A percentile compares a stretch with the other conserved stretches of the same genome.
phyloP scores from a whole-genome alignment of 768 basidiomycete genomes.

The Boletus rubropictus region DNA sequence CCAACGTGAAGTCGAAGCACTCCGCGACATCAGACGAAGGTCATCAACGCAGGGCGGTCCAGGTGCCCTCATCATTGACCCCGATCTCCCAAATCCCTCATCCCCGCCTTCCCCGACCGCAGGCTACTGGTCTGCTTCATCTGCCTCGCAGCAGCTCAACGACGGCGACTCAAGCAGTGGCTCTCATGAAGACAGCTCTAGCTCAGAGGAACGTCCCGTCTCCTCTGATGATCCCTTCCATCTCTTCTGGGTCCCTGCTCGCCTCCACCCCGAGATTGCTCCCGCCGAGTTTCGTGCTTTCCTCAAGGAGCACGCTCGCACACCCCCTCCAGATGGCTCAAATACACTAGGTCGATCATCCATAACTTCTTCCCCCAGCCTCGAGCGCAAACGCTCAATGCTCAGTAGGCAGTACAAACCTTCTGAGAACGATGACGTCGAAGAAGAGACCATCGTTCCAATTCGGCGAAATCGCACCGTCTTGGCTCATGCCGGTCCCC shows the following conservation, averaged over 20 bases:
- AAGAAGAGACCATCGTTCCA: constrained; percentile 65
- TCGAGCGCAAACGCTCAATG: constrained; percentile 90
- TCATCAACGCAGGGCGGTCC: constrained; percentile 71
- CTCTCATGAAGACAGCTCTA: constrained; percentile 37
- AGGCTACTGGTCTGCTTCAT: constrained; percentile 43
- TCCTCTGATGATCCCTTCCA: constrained; percentile 75
- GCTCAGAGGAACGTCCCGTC: constrained; percentile 29
- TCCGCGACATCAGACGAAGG: constrained; percentile 77
- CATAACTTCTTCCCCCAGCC: constrained; percentile 39
- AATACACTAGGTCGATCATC: constrained; percentile 37
- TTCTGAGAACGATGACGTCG: constrained; percentile 65
- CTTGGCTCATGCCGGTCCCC: constrained; percentile 64
- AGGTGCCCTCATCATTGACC: constrained; percentile 80
- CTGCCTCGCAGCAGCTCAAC: constrained; percentile 31
- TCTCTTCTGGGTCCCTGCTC: constrained; percentile 98
- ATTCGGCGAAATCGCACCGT: constrained; percentile 64
- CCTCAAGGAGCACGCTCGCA: constrained; percentile 84
- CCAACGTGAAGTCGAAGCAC: constrained; percentile 78
- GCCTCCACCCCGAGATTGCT: constrained; percentile 94
- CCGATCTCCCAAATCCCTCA: constrained; percentile 79
- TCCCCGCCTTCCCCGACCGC: constrained; percentile 54
- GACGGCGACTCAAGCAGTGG: constrained; percentile 43
- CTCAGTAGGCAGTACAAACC: constrained; percentile 91
- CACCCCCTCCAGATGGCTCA: constrained; percentile 48
- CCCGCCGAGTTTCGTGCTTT: constrained; percentile 94